Base-by-base conservation (phyloP, 1,284 basidiomycete species). In the Cryptococcus sp. region DNA sequence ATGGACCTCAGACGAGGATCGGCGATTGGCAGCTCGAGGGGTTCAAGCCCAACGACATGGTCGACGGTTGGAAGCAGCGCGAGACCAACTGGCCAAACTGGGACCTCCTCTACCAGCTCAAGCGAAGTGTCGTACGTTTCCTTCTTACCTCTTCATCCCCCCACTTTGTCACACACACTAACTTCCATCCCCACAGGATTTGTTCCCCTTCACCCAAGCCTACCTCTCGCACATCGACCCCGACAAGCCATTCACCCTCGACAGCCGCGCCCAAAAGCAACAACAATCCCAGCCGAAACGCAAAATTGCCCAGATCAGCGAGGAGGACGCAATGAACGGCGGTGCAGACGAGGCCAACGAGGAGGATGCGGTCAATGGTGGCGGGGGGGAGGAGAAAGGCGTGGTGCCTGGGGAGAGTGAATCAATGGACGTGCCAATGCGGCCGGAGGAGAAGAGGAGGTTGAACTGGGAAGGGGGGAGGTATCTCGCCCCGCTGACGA, bases 401-500 rank as follows among this genome's bases (percentile, higher is more conserved):
- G 65, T 67, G 36, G 61, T 73, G 1, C 62, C 65, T 36, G 64
- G 67, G 8, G 68, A 75, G 57, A 57, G 50, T 9, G 73, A 71
- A 55, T 65, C 66, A 4, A 61, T 72, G 44, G 71, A 75, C 47
- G 72, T 73, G 1, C 86, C 85, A 0, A 68, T 85, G 35, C 82
- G 90, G 33, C 85, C 87, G 21, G 73, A 79, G 13, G 95, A 98
- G 78, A 98, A 97, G 80, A 89, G 85, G 70, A 80, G 90, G 28
- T 76, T 98, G 21, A 78, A 90, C 66, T 98, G 93, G 91, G 79
- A 81, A 11, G 89, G 88, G 11, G 90, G 91, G 73, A 88, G 90
- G 1, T 98, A 98, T 77, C 84, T 96, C 1, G 94, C 94, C 0
- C 94, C 95, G 0, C 79, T 98, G 11, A 98, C 95, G 0, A 98